Percentiles rank a stretch among this genome's conserved stretches.
Conservation (phyloP, 768 basidiomycete species). For the Tricholoma bakamatsutake region DNA sequence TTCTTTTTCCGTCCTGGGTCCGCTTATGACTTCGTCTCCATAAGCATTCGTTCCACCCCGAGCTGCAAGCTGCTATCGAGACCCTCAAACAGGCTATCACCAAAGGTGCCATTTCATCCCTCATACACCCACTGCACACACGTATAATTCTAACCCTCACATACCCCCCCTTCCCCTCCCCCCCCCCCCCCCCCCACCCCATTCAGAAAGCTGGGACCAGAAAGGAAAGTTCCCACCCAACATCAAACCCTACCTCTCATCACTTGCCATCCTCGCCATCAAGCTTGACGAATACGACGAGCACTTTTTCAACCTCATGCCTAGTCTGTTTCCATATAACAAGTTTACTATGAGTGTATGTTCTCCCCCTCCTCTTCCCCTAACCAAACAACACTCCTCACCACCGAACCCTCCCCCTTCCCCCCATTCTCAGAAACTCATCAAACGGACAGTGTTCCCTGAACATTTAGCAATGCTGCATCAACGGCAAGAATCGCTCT, state of each 20-base stretch:
- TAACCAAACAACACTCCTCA: neutral
- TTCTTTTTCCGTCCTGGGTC: no score
- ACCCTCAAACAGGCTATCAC: slow-evolving; percentile 55
- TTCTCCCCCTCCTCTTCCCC: slow-evolving; percentile 5
- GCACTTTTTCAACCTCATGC: slow-evolving; percentile 86
- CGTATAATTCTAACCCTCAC: no score
- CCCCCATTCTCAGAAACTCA: slow-evolving; percentile 65
- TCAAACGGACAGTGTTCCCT: slow-evolving; percentile 80
- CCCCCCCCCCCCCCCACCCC: no score
- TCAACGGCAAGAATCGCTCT: slow-evolving; percentile 61
- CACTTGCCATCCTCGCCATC: slow-evolving; percentile 74
- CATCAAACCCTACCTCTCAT: slow-evolving; percentile 67
- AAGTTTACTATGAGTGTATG: slow-evolving; percentile 86
- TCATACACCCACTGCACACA: no score
- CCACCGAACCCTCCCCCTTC: no score
- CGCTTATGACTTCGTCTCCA: no score
- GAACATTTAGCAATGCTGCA: slow-evolving; percentile 66
- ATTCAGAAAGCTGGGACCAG: slow-evolving; percentile 69
- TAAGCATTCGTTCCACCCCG: slow-evolving; percentile 65
- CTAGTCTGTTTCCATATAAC: slow-evolving; percentile 88
- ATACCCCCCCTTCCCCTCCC: no score
- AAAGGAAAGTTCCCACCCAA: slow-evolving; percentile 88
- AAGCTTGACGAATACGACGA: slow-evolving; percentile 87
- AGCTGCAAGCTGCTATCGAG: slow-evolving; percentile 56
- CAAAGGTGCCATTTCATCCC: slow-evolving; percentile 34